Percentiles rank a stretch among this genome's conserved stretches.
These are phyloP conservation scores for Neurospora sp. DNA, from an alignment of 495 filamentous ascomycete genomes.

Conservation along the genomic window DNA sequence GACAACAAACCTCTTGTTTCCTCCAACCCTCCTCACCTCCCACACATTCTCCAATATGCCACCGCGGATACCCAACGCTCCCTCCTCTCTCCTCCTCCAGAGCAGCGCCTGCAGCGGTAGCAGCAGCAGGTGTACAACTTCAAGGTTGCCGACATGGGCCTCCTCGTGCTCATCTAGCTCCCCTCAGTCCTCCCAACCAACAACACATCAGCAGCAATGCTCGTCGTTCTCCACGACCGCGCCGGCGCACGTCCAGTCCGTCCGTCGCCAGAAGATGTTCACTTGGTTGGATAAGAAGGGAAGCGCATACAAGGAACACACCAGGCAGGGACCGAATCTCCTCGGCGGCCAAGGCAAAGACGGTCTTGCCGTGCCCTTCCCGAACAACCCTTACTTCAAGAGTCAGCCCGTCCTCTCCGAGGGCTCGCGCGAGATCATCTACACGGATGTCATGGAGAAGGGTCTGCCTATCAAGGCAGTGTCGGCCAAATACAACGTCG, in stretches of 20 bases:
- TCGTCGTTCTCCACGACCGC: conserved; percentile 17
- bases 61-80: conserved; percentile 15
- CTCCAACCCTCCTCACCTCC: conserved; percentile 3
- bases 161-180: not conserved
- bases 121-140: conserved; percentile 9
- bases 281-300: conserved; percentile 6
- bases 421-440: conserved; percentile 64
- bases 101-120: not conserved
- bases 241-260: conserved; percentile 3
- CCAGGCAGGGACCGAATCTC: conserved; percentile 5
- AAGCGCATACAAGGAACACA: conserved; percentile 1
- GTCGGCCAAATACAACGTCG: conserved; percentile 66
- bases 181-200: not conserved
- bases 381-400: conserved; percentile 58
- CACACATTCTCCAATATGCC: conserved; percentile 14
- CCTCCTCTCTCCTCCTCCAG: not conserved
- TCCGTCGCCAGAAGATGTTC: conserved; percentile 10
- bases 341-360: not conserved
- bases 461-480: conserved; percentile 66
- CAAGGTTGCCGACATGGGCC: not conserved
- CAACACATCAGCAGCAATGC: not conserved
- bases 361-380: conserved; percentile 48
- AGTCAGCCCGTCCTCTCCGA: conserved; percentile 71
- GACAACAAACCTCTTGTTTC: not conserved
- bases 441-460: conserved; percentile 48